phyloP scores from a whole-genome alignment of 2,329 filamentous ascomycete species.

The Pseudovirgaria hyperparasitica region DNA sequence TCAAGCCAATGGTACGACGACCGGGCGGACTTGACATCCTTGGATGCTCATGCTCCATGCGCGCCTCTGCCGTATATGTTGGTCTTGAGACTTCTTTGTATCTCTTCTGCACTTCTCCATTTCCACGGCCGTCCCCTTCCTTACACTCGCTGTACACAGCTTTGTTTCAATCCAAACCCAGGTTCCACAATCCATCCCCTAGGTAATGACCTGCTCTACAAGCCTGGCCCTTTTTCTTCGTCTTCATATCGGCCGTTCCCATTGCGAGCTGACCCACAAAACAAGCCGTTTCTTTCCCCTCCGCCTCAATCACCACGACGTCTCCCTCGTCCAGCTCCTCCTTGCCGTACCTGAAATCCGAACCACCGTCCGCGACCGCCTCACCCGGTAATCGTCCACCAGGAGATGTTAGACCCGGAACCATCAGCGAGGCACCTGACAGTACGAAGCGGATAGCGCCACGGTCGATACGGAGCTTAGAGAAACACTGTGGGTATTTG shows the following conservation, averaged over 20 bases:
- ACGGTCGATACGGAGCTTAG: constrained; percentile 78
- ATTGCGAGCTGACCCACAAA: constrained; percentile 74
- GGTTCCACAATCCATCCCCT: constrained; percentile 84
- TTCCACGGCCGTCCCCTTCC: constrained; percentile 1
- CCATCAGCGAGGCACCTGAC: constrained; percentile 89
- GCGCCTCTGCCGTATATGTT: too few species aligned
- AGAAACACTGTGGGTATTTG: constrained; percentile 74
- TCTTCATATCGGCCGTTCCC: constrained; percentile 84
- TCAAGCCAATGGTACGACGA: constrained; percentile 1
- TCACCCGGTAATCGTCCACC: constrained; percentile 66
- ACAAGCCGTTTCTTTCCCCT: constrained; percentile 88
- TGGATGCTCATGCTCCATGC: too few species aligned
- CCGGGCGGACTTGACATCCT: too few species aligned
- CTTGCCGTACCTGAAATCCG: constrained; percentile 34
- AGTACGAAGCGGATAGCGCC: constrained; percentile 96
- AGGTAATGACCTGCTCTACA: constrained; percentile 90
- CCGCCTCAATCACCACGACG: constrained; percentile 78
- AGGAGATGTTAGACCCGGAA: constrained; percentile 73
- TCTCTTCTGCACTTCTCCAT: not conserved
- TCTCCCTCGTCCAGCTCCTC: constrained; percentile 68
- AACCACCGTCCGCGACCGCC: constrained; percentile 24
- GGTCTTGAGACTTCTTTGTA: too few species aligned
- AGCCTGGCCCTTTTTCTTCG: constrained; percentile 84
- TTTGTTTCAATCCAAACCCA: constrained; percentile 47
- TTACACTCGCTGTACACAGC: constrained; percentile 3